Evolutionary conservation across 129 eudicot species (phyloP), one percentile per base, ranked within the genome.

Genomic region (Glebionis coronaria): DNA sequence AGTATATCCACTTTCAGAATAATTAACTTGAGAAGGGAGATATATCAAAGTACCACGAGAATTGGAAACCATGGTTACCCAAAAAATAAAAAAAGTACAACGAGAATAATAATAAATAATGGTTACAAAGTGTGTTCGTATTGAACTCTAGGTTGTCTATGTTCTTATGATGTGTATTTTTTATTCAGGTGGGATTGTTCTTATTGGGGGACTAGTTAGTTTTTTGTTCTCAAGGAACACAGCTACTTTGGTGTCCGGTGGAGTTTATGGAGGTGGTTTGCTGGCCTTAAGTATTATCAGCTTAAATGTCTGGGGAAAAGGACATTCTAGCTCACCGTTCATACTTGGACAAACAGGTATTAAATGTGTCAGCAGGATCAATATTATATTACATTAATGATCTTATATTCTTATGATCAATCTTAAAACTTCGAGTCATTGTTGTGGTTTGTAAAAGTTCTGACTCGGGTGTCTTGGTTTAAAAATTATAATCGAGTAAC

Each of bases 301-400:
- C 80, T 65, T 91, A 69, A 91, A 85, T 84, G 91, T 91, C 10
- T 91, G 97, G 97, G 79, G 90, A 74, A 78, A 83, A 87, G 97
- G 97, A 45, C 84, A 85, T 53, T 79, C 95, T 56, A 84, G 95
- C 83, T 70, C 85, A 46, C 97, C 93, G 2, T 87, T 81, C 71
- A 85, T 87, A 76, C 81, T 91, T 53, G 97, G 95, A 70, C 97
- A 91, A 91, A 93, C 97, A 84, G 95, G 97, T 91, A 69, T 16
- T 16, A 5, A 61, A 31, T 38, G 45, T 52, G n/a, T 62, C 14
- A n/a, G 25, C 51, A 45, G 47, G 12, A 15, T 44, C 28, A 59
- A 5, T 35, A 15, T 47, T 13, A 5, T 18, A 31, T 16, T 15
- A 3, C 9, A 8, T 25, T 10, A 15, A 29, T 11, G 4, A 60